Evolutionary conservation across 768 basidiomycete species (phyloP).

Genomic region (Lentinula edodes): DNA sequence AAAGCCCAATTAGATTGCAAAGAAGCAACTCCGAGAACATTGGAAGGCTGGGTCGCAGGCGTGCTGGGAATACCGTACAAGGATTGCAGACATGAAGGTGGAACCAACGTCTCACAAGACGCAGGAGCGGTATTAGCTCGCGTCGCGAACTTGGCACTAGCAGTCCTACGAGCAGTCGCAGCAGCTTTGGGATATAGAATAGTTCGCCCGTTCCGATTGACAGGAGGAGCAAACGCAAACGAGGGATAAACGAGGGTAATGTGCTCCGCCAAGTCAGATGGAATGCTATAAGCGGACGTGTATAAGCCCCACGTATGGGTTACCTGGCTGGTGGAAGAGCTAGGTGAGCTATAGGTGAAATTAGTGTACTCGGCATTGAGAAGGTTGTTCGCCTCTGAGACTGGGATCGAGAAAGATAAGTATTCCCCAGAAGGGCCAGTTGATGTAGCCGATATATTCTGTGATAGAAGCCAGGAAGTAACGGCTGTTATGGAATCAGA

Average conservation of each 20-base stretch:
- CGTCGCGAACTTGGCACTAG: slow-evolving; percentile 3
- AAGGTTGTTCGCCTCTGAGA: slow-evolving; percentile 28
- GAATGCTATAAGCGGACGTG: slow-evolving; percentile 16
- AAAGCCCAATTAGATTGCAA: slow-evolving; percentile 9
- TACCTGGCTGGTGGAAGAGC: slow-evolving; percentile 17
- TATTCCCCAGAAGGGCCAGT: slow-evolving; percentile 32
- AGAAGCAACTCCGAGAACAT: slow-evolving; percentile 11
- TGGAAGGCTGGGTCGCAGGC: slow-evolving; percentile 9
- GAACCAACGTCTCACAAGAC: slow-evolving; percentile 11
- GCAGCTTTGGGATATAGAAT: background rate
- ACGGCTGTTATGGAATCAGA: slow-evolving; percentile 20
- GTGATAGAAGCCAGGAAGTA: slow-evolving; percentile 38
- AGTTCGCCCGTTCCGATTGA: background rate
- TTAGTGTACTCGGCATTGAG: slow-evolving; percentile 29
- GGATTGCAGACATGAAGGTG: slow-evolving; percentile 20
- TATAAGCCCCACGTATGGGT: slow-evolving; percentile 8
- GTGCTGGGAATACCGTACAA: slow-evolving; percentile 21
- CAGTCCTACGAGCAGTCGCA: background rate
- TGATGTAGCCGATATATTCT: slow-evolving; percentile 29
- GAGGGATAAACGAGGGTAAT: slow-evolving; percentile 22
- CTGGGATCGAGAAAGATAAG: slow-evolving; percentile 23
- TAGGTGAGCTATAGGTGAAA: slow-evolving; percentile 23
- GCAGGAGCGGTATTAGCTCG: slow-evolving; percentile 16
- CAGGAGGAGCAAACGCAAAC: slow-evolving; percentile 10
- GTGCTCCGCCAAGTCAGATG: slow-evolving; percentile 14